Evolutionary conservation across 129 eudicot species (phyloP), one percentile per base, ranked within the genome.

Genomic region (Chrysanthemum makinoi): DNA sequence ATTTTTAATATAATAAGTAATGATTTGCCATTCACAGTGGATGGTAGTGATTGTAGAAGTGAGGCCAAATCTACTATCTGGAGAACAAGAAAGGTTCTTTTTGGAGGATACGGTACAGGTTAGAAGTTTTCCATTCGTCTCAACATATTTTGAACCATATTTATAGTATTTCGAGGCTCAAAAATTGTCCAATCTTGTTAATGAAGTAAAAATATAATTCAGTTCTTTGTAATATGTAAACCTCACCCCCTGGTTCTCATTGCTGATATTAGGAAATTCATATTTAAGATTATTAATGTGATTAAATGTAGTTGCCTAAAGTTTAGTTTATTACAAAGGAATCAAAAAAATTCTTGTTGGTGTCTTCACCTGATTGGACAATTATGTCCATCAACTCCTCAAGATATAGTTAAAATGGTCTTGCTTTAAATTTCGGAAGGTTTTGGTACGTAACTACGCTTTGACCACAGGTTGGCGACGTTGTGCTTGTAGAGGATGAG

Each of bases 61-160:
- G 86, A 85, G 93, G 77, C 91, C 87, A 44, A 90, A 79, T 80
- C 80, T 90, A 76, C 96, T 90, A 72, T 87, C 96, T n/a, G 87
- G 87, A 10, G 89, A 87, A 65, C 62, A 65, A 16, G 87, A 85
- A 72, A 83, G 74, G 80, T 80, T 87, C 76, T 77, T 85, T 61
- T 75, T 90, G 75, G 83, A 90, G 77, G 87, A 87, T 53, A 77
- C 83, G n/a, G 33, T n/a, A 51, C 94, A 83, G 94, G 96, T 90
- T 79, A 28, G 70, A 19, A 51, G 10, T 33, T 76, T 39, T 39
- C 0, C 46, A 39, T 39, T 39, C 46, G 46, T 39, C 2, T 6
- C 7, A 6, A 39, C 46, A 39, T 39, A 39, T 39, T 33, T 39
- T 17, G 24, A 2, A 52, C 15, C 9, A 16, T 67, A 8, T 10